Evolutionary conservation across 225 moss, liverwort and hornwort genomes (phyloP).

Genomic region (Thuidium tamariscinum): DNA sequence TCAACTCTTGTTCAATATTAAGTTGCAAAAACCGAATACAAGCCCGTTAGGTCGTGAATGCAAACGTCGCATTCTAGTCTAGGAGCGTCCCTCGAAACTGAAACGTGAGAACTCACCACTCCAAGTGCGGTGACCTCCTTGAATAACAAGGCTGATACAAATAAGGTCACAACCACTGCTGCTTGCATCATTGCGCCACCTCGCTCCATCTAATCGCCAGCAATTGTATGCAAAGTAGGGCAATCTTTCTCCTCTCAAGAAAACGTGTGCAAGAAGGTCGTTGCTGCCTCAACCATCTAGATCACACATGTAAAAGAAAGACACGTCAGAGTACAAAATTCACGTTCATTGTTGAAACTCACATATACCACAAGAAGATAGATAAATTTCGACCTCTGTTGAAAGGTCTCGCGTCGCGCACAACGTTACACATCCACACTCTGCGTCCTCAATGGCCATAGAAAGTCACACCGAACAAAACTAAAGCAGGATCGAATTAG

Average conservation of each 20-base stretch:
- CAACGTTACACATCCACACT: background rate
- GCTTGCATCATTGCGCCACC: background rate
- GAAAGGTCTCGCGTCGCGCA: background rate
- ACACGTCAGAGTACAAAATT: background rate
- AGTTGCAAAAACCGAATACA: background rate
- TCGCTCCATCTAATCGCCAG: background rate
- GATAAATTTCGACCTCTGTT: background rate
- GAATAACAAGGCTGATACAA: background rate
- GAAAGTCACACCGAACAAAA: background rate
- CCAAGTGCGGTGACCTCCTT: constrained; percentile 14
- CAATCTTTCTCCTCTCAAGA: background rate
- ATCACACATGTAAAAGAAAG: background rate
- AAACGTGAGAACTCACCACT: constrained; percentile 18
- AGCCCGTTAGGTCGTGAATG: background rate
- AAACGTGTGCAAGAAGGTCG: background rate
- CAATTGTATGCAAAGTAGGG: background rate
- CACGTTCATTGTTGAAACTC: background rate
- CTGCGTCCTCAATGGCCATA: background rate
- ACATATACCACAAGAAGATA: background rate
- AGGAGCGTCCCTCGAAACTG: background rate
- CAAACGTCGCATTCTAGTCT: background rate
- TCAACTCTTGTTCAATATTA: background rate
- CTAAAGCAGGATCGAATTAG: background rate
- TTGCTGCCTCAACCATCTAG: background rate
- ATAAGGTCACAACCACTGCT: background rate